phyloP scores from a whole-genome alignment of 179 eudicot species.

The Pouteria campechiana region DNA sequence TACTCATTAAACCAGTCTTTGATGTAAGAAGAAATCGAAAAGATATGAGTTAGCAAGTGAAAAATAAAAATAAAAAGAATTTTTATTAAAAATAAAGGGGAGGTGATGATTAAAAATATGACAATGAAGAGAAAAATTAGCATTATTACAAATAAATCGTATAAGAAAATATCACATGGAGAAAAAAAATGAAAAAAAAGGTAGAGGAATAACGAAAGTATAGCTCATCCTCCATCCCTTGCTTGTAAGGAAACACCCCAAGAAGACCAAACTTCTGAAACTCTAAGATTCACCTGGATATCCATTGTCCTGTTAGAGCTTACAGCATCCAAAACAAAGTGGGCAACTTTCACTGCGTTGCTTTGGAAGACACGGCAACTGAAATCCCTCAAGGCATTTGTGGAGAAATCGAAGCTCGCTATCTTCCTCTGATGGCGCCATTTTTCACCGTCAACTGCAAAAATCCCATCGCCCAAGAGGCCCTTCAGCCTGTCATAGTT shows the following conservation, averaged over 20 bases:
- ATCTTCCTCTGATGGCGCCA: constrained; percentile 72
- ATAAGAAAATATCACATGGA: too few relatives aligned
- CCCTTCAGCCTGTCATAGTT: constrained; percentile 29
- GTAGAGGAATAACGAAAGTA: too few relatives aligned
- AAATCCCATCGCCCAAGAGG: constrained; percentile 75
- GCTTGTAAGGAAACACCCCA: too few relatives aligned
- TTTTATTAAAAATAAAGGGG: too few relatives aligned
- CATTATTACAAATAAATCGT: too few relatives aligned
- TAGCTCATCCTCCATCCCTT: too few relatives aligned
- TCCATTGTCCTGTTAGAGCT: constrained; percentile 28
- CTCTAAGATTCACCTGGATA: constrained; percentile 36
- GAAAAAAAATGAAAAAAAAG: too few relatives aligned
- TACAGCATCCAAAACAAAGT: constrained; percentile 40
- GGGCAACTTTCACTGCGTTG: constrained; percentile 46
- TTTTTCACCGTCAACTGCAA: constrained; percentile 67
- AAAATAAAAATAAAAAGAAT: too few relatives aligned
- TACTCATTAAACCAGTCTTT: background rate
- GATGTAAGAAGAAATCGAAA: background rate
- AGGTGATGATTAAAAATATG: too few relatives aligned
- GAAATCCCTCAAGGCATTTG: constrained; percentile 53
- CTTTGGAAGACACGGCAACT: constrained; percentile 36
- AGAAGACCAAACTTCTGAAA: background rate
- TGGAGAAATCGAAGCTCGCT: constrained; percentile 67
- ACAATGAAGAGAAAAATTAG: too few relatives aligned
- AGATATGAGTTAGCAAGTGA: too few relatives aligned